Conservation (phyloP, 345 rosid genomes). For the Combretum micranthum region DNA sequence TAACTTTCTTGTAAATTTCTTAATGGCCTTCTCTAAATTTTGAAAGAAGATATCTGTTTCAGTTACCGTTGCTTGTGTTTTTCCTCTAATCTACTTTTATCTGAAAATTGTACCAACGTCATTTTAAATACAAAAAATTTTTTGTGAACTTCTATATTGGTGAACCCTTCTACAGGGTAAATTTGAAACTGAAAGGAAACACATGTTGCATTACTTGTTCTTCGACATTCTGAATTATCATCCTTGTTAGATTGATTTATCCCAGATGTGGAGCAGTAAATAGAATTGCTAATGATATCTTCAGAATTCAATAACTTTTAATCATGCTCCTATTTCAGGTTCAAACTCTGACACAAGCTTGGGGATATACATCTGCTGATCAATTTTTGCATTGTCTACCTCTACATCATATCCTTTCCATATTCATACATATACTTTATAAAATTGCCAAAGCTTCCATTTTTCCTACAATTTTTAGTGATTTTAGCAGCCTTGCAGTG, state of each 20-base stretch:
- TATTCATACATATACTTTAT: neutral
- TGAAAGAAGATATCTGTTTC: neutral
- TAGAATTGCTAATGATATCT: no score
- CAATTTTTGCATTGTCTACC: constrained; percentile 90
- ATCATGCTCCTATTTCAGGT: constrained; percentile 47
- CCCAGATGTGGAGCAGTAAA: no score
- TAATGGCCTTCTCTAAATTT: neutral
- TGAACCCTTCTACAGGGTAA: no score
- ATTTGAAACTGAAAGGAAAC: no score
- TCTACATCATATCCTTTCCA: constrained; percentile 71
- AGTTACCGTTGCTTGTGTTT: no score
- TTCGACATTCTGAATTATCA: no score
- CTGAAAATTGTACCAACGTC: neutral
- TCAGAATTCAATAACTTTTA: neutral
- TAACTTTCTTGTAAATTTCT: neutral
- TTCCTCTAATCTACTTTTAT: no score
- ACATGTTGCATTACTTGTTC: no score
- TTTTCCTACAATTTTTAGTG: neutral
- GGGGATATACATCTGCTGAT: constrained; percentile 86
- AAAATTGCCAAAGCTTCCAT: neutral
- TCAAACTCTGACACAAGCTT: constrained; percentile 70
- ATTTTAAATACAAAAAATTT: no score
- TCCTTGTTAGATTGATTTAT: no score
- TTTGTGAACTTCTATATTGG: no score
- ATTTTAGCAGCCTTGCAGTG: constrained; percentile 7